Evolutionary conservation across 257 asterid genomes (phyloP).

Genomic region (Lycium ferocissimum): DNA sequence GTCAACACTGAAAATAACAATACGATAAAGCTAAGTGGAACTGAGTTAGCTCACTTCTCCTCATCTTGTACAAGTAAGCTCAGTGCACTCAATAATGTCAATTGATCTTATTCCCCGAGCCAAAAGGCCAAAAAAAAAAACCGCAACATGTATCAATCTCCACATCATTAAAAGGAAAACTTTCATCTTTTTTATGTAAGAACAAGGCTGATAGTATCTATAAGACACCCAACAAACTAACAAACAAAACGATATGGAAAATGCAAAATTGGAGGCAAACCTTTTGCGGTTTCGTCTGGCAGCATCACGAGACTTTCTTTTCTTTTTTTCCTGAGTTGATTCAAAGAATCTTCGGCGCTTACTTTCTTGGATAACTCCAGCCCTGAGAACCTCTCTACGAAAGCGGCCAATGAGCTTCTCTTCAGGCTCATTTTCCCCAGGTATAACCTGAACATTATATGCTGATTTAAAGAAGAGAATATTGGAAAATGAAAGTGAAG

Average conservation of each 20-base stretch:
- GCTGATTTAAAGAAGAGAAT: constrained; percentile 46
- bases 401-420: constrained; percentile 55
- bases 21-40: not conserved
- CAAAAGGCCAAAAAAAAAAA: not conserved
- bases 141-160: not conserved
- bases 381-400: constrained; percentile 51
- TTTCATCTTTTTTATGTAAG: not conserved
- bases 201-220: not conserved
- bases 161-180: not conserved
- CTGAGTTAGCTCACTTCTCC: not conserved
- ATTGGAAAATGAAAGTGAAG: constrained; percentile 52
- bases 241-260: not conserved
- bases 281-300: constrained; percentile 59
- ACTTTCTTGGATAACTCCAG: constrained; percentile 57
- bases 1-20: not conserved
- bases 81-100: not conserved
- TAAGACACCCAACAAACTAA: not conserved
- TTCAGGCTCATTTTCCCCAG: constrained; percentile 51
- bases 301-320: constrained; percentile 61
- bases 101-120: not conserved
- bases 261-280: constrained; percentile 26
- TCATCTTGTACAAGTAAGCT: not conserved
- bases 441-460: constrained; percentile 51
- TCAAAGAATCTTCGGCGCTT: constrained; percentile 62
- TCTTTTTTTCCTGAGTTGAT: constrained; percentile 51